Conservation (phyloP, 352 stramenopile genomes). For the Phytopythium cucurbitacearum region DNA sequence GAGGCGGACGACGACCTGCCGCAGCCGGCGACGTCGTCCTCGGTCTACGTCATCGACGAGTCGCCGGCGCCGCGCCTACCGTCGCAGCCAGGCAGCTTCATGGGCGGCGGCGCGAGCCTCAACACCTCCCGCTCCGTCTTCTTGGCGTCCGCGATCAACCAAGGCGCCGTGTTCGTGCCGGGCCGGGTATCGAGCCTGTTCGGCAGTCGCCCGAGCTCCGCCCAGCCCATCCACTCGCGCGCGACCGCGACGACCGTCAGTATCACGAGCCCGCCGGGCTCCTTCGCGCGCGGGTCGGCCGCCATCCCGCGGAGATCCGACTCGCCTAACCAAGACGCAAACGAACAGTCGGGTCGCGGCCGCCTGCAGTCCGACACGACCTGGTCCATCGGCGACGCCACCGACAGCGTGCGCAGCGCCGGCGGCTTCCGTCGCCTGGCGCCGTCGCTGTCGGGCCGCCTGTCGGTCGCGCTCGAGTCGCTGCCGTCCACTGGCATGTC, state of each 20-base stretch:
- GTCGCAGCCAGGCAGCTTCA: constrained; percentile 3
- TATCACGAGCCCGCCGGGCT: constrained; percentile 1
- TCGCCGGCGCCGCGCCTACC: constrained; percentile 1
- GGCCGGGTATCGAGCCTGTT: constrained; percentile 6
- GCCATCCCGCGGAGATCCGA: no score
- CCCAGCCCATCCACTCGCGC: constrained; percentile 8
- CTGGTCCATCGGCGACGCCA: constrained; percentile 27
- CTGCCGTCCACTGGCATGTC: constrained; percentile 16
- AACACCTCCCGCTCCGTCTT: constrained; percentile 17
- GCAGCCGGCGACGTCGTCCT: not conserved
- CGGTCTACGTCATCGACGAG: not conserved
- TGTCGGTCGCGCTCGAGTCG: constrained; percentile 3
- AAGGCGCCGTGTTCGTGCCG: constrained; percentile 2
- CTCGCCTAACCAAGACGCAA: no score
- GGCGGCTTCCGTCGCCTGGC: not conserved
- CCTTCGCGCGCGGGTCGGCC: not conserved
- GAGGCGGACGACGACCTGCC: no score
- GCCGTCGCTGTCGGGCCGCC: constrained; percentile 1
- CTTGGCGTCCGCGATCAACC: constrained; percentile 10
- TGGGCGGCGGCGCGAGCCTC: constrained; percentile 5
- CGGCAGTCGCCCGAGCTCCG: not conserved
- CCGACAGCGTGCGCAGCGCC: constrained; percentile 13
- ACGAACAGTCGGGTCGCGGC: not conserved
- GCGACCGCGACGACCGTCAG: not conserved
- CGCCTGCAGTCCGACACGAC: constrained; percentile 22